phyloP scores from a whole-genome alignment of 2,329 filamentous ascomycete genomes.

The Orbilia quercus region DNA sequence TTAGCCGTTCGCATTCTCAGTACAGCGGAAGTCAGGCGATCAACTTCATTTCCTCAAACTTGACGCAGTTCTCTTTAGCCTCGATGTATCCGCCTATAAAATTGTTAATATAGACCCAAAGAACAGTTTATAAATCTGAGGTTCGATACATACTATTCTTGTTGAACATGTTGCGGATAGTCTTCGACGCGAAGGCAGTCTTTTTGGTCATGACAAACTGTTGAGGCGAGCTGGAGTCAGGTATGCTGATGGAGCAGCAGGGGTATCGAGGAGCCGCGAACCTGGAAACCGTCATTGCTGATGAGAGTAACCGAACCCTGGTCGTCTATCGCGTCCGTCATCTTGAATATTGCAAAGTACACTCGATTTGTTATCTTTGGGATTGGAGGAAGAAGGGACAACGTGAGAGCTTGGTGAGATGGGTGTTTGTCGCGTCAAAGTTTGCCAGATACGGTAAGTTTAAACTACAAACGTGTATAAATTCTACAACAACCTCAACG shows the following conservation, averaged over 20 bases:
- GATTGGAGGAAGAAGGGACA: not conserved
- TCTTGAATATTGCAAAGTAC: constrained; percentile 3
- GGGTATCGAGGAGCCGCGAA: constrained; percentile 6
- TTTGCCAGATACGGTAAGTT: constrained; percentile 16
- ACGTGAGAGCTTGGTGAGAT: constrained; percentile 1
- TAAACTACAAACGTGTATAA: constrained; percentile 28
- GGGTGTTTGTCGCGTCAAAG: constrained; percentile 24
- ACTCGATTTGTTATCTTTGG: too few relatives aligned
- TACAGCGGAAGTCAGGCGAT: constrained; percentile 56
- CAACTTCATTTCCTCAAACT: constrained; percentile 72
- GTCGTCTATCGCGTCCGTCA: constrained; percentile 52
- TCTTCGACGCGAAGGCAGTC: constrained; percentile 71
- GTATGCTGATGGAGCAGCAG: not conserved
- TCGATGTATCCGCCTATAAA: constrained; percentile 63
- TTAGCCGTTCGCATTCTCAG: not conserved
- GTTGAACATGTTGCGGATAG: constrained; percentile 74
- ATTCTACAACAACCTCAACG: constrained; percentile 44
- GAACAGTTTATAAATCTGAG: not conserved
- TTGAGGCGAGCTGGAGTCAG: not conserved
- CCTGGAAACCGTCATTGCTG: constrained; percentile 71
- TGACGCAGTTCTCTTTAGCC: constrained; percentile 69
- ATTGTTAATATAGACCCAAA: not conserved
- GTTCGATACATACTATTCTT: constrained; percentile 68
- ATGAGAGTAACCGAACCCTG: constrained; percentile 73
- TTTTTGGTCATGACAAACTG: constrained; percentile 72